Evolutionary conservation across 129 eudicot species (phyloP), one percentile per base, ranked within the genome.

Genomic region (Scalesia atractyloides): DNA sequence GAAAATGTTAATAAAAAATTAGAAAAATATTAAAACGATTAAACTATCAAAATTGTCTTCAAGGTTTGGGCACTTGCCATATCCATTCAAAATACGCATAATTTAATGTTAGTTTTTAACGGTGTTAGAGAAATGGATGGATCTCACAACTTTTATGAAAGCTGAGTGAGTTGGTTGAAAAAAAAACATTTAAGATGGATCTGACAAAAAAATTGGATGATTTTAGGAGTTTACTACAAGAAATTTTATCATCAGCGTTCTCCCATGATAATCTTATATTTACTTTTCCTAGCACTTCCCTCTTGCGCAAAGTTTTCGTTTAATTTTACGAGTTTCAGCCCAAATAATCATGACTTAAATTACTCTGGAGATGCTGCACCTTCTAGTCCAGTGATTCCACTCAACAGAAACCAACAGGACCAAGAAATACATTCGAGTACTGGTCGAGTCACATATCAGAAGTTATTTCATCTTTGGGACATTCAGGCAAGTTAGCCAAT

Each of bases 371-470:
- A 80, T 73, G 76, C 75, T 67, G 24, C 66, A 59, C 64, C 80
- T 73, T 68, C 84, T 43, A 71, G 52, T 61, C 60, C 51, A 5
- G 76, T 41, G 2, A 80, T 80, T 76, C 83, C 73, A 26, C 73
- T 80, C 14, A 80, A 79, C 14, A 48, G 66, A 36, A 80, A 73
- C 49, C 76, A 80, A 65, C 69, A 60, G 49, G 83, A 80, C 70
- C 73, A 41, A 52, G 66, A 60, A 17, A 73, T 73, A 71, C 47
- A 62, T 18, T 57, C 6, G 51, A 72, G 76, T 49, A 71, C 75
- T 5, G 82, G 82, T 34, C 58, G 72, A 62, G 64, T 77, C 66
- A 77, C 76, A 2, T 82, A 72, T 49, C 14, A 46, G 1, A 36
- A 81, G 50, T 46, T 66, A n/a, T 44, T 76, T 41, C 70, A 58